Evolutionary conservation across 2,329 filamentous ascomycete genomes (phyloP), one percentile per base, ranked within the genome.

Genomic region (Aphanocladium album): DNA sequence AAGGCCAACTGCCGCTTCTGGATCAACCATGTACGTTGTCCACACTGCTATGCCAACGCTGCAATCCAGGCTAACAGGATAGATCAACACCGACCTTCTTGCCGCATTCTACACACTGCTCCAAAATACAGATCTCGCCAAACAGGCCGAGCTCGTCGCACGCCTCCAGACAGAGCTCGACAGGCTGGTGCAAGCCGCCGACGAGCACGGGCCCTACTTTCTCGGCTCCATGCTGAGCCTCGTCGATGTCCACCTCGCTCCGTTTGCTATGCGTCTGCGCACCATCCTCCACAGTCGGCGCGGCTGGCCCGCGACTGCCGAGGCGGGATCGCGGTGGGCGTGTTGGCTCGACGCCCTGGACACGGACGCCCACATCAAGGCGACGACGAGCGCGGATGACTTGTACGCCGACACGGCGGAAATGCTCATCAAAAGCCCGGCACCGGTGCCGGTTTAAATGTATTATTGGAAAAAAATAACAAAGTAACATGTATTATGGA

Each of bases 1-100:
- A 85, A 87, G 65, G 91, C 92, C 2, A 85, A 89, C 60, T 91
- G 86, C 62, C 84, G 91, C 47, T 75, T 95, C 11, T 96, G 91
- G 91, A 82, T 86, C 27, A 89, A 93, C 65, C 90, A 95, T 77
- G 86, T 91, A 74, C 72, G 83, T 57, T 45, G 12, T 2, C 23
- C 33, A 21, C 27, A 0, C 19, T 21, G 17, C 45, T n/a, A 2
- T 41, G 9, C n/a, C 17, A 23, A 11, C 47, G 5, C 4, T 19
- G 7, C 4, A 19, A 17, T n/a, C 35, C 47, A 25, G 17, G 37
- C 21, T 60, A 52, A 59, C 19, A 51, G 51, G 35, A 19, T 12
- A 89, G 86, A 86, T 93, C 70, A 92, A 95, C 70, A 83, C 87
- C 35, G 81, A 87, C 64, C 85, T 96, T 59, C 83, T 96, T 1